Conservation (phyloP, 768 basidiomycete genomes). For the Gloeophyllum trabeum region DNA sequence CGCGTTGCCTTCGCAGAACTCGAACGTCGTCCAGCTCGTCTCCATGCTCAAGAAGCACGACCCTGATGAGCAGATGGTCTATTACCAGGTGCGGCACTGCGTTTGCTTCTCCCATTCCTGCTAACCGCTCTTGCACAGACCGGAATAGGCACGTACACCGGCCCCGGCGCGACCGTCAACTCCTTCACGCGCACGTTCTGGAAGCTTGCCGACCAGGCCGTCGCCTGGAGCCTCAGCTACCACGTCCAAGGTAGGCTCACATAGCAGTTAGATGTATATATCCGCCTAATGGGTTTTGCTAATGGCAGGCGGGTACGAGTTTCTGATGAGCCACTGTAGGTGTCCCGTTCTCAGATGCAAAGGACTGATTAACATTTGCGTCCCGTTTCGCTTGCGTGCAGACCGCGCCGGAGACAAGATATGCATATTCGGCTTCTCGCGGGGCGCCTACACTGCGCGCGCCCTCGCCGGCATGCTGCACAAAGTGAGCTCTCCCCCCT, state of each 20-base stretch:
- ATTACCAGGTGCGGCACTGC: constrained; percentile 31
- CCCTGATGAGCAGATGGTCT: constrained; percentile 37
- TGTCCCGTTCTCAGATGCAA: constrained; percentile 22
- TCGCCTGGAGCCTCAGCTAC: constrained; percentile 35
- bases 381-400: constrained; percentile 11
- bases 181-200: constrained; percentile 25
- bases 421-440: constrained; percentile 58
- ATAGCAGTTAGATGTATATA: background rate
- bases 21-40: constrained; percentile 41
- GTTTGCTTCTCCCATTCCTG: background rate
- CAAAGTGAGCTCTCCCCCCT: constrained; percentile 8
- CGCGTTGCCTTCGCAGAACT: constrained; percentile 20
- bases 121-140: constrained; percentile 17
- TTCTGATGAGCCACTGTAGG: constrained; percentile 48
- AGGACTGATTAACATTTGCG: background rate
- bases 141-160: constrained; percentile 43
- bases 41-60: constrained; percentile 43
- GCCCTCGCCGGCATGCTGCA: constrained; percentile 22
- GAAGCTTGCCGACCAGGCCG: constrained; percentile 33
- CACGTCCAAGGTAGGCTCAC: constrained; percentile 34
- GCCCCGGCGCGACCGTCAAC: constrained; percentile 22
- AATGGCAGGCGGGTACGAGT: constrained; percentile 41
- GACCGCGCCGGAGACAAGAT: constrained; percentile 45
- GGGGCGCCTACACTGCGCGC: constrained; percentile 55
- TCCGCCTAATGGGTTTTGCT: constrained; percentile 15